Evolutionary conservation across 2,329 filamentous ascomycete genomes (phyloP), one percentile per base, ranked within the genome.

Genomic region (Dactylellina haptotyla): DNA sequence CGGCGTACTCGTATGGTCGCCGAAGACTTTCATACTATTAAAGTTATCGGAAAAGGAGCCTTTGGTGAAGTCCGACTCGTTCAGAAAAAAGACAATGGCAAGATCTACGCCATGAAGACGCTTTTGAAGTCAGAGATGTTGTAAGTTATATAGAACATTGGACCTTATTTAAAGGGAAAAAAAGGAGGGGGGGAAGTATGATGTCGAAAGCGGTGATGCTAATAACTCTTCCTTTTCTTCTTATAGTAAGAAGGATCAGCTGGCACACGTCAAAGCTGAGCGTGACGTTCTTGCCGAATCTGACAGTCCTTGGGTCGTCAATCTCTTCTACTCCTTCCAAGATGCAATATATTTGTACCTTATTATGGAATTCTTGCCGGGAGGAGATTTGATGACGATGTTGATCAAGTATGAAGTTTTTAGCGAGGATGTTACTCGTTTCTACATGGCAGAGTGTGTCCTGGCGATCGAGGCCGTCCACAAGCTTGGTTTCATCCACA

Each of bases 371-470:
- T 99, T 98, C 83, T 86, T 99, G 81, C 95, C 95, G 5, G 95
- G 95, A 81, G 95, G 95, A 81, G 95, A 99, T 83, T 82, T 99
- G 81, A 99, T 99, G 95, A 99, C 95, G 2, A 99, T 99, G 95
- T 85, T 99, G 77, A 99, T 99, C 84, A 99, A 98, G 85, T 99
- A 99, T 80, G 95, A 99, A 81, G 97, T 99, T 81, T 99, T 99
- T 82, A 96, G 93, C 0, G 94, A 98, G 81, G 95, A 99, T 77
- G 98, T 99, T 77, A 99, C 95, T 28, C 89, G 95, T 16, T 99
- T 99, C 83, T 99, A 99, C 83, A 99, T 99, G 87, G 95, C 95
- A 23, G 94, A 99, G 82, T 94, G 98, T 78, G 92, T 97, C 23
- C 86, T 98, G 80, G 95, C 95, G n/a, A 98, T 99, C 77, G 95